A percentile compares a stretch with the other conserved stretches of the same genome.
These are phyloP conservation scores for Cladobotryum protrusum DNA, from an alignment of 2,329 filamentous ascomycete genomes.

Conservation along the genomic window DNA sequence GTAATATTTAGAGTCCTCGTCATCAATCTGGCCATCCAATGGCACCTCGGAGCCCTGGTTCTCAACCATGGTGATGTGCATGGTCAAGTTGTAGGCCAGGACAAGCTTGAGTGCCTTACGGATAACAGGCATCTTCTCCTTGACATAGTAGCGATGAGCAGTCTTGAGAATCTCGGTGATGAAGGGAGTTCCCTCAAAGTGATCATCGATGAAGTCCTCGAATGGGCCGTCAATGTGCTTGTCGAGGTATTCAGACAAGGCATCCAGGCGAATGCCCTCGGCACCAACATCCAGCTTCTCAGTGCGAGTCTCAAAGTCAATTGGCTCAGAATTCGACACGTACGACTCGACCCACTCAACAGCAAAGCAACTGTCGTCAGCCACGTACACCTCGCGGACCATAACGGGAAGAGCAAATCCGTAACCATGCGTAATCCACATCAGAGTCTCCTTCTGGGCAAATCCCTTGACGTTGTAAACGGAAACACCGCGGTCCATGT, in stretches of 20 bases:
- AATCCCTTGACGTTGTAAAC: constrained; percentile 93
- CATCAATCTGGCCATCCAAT: constrained; percentile 76
- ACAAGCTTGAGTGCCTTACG: constrained; percentile 94
- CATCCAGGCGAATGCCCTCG: constrained; percentile 74
- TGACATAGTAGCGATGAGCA: constrained; percentile 84
- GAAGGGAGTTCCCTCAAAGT: constrained; percentile 93
- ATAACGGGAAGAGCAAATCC: constrained; percentile 88
- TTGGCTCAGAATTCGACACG: constrained; percentile 60
- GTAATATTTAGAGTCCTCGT: constrained; percentile 78
- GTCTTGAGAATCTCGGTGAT: constrained; percentile 95
- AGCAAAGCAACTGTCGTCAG: constrained; percentile 86
- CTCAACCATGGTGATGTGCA: constrained; percentile 92
- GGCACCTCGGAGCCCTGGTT: constrained; percentile 74
- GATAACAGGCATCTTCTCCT: constrained; percentile 82
- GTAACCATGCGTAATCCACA: constrained; percentile 96
- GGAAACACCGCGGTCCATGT: constrained; percentile 79
- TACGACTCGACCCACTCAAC: constrained; percentile 89
- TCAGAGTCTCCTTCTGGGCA: constrained; percentile 56
- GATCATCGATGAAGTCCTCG: constrained; percentile 89
- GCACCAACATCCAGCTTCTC: constrained; percentile 84
- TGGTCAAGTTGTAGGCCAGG: constrained; percentile 89
- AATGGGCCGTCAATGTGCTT: constrained; percentile 90
- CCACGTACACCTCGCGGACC: constrained; percentile 88
- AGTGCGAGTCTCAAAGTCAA: constrained; percentile 79
- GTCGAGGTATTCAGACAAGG: constrained; percentile 87